Conservation (phyloP, 257 asterid genomes). For the Schizonepeta tenuifolia region DNA sequence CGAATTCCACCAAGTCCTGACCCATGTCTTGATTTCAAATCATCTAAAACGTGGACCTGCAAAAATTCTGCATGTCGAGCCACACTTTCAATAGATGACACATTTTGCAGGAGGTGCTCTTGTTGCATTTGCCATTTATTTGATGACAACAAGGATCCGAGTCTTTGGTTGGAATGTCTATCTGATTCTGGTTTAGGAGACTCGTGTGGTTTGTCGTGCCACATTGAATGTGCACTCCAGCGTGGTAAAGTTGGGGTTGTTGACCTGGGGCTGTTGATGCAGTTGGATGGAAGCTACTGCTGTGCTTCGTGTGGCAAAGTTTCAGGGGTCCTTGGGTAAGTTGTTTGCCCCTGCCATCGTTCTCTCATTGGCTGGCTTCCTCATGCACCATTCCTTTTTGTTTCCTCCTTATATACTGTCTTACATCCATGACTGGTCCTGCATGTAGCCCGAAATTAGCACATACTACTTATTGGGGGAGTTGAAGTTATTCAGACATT, state of each 20-base stretch:
- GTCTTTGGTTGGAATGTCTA: constrained; percentile 34
- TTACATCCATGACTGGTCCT: background rate
- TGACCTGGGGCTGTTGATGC: constrained; percentile 21
- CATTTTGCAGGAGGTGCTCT: constrained; percentile 32
- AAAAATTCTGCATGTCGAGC: constrained; percentile 34
- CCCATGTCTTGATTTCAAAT: constrained; percentile 48
- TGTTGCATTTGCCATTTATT: constrained; percentile 32
- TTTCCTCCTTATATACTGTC: background rate
- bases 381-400: background rate
- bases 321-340: constrained; percentile 26
- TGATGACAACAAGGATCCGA: constrained; percentile 36
- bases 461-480: background rate
- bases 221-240: constrained; percentile 32
- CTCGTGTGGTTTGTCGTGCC: constrained; percentile 31
- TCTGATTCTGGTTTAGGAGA: constrained; percentile 24
- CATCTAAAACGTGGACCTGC: constrained; percentile 45
- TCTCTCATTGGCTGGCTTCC: background rate
- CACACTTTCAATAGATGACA: constrained; percentile 18
- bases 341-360: background rate
- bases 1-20: constrained; percentile 65
- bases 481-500: background rate
- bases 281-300: constrained; percentile 33
- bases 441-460: constrained; percentile 10
- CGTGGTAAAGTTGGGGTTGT: constrained; percentile 30
- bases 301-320: constrained; percentile 37